Evolutionary conservation across 139 green algal species (phyloP).

Genomic region (Protoeuglena noctilucae): DNA sequence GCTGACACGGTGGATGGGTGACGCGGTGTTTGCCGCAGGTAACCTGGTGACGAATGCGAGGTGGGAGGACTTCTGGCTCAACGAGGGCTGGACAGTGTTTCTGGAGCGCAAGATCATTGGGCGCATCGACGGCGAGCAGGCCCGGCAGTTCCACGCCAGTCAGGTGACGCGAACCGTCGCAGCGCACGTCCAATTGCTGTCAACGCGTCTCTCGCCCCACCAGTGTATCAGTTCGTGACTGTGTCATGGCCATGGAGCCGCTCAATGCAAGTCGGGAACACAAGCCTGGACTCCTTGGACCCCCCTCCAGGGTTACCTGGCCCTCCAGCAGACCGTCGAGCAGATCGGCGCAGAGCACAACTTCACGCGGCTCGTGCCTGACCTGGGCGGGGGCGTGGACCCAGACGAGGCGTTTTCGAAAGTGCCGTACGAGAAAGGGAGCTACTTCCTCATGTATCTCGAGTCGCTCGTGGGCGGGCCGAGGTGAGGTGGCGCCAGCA

Average conservation of each 20-base stretch:
- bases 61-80: slow-evolving; percentile 64
- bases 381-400: slow-evolving; percentile 48
- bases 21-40: too few species aligned
- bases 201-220: too few species aligned
- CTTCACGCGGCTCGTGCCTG: slow-evolving; percentile 33
- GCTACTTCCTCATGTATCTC: slow-evolving; percentile 65
- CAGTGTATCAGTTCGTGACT: too few species aligned
- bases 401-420: slow-evolving; percentile 74
- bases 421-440: slow-evolving; percentile 30
- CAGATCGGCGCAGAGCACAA: slow-evolving; percentile 26
- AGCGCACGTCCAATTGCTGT: slow-evolving; percentile 1
- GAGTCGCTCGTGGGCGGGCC: slow-evolving; percentile 23
- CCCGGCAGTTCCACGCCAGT: slow-evolving; percentile 20
- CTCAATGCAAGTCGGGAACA: too few species aligned
- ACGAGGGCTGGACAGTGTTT: slow-evolving; percentile 50
- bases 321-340: slow-evolving; percentile 25
- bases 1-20: too few species aligned
- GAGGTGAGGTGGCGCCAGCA: slow-evolving; percentile 4
- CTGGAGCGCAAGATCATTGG: slow-evolving; percentile 76
- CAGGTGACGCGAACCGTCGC: too few species aligned
- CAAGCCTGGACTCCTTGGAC: too few species aligned
- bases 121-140: slow-evolving; percentile 33
- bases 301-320: slow-evolving; percentile 20
- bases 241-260: too few species aligned
- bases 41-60: slow-evolving; percentile 78